phyloP scores from a whole-genome alignment of 2,329 filamentous ascomycete species.

The Nemania diffusa region DNA sequence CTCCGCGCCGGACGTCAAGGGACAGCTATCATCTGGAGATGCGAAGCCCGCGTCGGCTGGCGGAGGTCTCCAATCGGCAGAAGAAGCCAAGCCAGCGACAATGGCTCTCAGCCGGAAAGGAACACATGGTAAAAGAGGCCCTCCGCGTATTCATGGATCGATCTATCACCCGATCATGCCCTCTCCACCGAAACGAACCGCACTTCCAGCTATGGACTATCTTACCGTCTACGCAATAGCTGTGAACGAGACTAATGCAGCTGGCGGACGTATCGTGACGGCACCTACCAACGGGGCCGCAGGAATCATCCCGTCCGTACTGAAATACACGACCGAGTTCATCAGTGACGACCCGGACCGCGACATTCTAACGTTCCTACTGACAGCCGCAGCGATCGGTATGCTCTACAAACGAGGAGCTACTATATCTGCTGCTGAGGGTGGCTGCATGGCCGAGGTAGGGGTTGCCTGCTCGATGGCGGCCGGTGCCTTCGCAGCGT shows the following conservation, averaged over 20 bases:
- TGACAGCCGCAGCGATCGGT: constrained; percentile 61
- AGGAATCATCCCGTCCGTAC: constrained; percentile 62
- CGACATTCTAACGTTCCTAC: constrained; percentile 60
- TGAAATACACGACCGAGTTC: constrained; percentile 62
- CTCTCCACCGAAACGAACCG: constrained; percentile 57
- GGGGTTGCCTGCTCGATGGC: constrained; percentile 64
- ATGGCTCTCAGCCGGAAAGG: constrained; percentile 38
- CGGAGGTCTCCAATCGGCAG: constrained; percentile 5
- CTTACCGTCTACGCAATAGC: constrained; percentile 62
- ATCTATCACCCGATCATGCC: constrained; percentile 59
- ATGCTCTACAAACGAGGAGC: constrained; percentile 65
- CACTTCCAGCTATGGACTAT: constrained; percentile 63
- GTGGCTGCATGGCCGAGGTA: constrained; percentile 65
- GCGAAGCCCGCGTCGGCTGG: constrained; percentile 7
- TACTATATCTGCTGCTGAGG: constrained; percentile 62
- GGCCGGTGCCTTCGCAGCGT: constrained; percentile 61
- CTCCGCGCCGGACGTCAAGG: constrained; percentile 25
- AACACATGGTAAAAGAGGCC: constrained; percentile 46
- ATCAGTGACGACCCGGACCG: constrained; percentile 62
- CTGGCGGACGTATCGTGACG: constrained; percentile 61
- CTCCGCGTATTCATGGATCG: constrained; percentile 58
- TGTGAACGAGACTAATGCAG: constrained; percentile 64
- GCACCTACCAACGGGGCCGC: constrained; percentile 63
- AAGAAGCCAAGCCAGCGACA: constrained; percentile 22
- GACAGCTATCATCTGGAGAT: constrained; percentile 31